A percentile compares a stretch with the other conserved stretches of the same genome.
Evolutionary conservation across 73 alveolate species (phyloP).

Genomic region (Tetrahymena elliotti): DNA sequence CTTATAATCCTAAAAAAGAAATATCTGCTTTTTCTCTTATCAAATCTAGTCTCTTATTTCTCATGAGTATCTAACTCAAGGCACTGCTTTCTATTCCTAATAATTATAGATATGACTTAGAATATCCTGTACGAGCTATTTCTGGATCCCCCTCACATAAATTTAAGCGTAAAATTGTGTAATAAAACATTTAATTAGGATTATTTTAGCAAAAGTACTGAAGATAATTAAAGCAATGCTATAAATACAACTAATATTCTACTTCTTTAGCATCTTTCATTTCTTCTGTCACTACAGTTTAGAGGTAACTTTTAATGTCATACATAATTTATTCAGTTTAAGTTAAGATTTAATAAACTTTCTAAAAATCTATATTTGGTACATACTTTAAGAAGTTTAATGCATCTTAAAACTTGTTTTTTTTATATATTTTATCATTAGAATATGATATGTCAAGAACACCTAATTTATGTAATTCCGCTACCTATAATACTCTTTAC

Average conservation of each 20-base stretch:
- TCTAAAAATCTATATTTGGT: background rate
- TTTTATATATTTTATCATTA: background rate
- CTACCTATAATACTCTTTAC: background rate
- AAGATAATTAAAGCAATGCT: background rate
- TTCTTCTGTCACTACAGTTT: background rate
- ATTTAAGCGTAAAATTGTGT: background rate
- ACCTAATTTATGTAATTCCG: background rate
- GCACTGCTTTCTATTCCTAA: background rate
- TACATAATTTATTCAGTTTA: background rate
- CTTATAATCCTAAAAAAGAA: background rate
- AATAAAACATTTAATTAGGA: background rate
- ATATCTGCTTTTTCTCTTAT: background rate
- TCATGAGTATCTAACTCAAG: background rate
- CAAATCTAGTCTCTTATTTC: background rate
- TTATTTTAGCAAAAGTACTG: background rate
- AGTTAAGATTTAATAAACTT: background rate
- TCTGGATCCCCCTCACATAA: background rate
- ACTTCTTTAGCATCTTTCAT: background rate
- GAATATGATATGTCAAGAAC: background rate
- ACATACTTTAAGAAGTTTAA: background rate
- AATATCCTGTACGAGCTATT: background rate
- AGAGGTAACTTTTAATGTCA: background rate
- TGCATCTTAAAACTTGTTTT: background rate
- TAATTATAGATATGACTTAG: background rate
- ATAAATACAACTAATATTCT: background rate